A percentile compares a stretch with the other conserved stretches of the same genome.
phyloP scores from a whole-genome alignment of 208 protist genomes.

The Leishmania aethiopica region DNA sequence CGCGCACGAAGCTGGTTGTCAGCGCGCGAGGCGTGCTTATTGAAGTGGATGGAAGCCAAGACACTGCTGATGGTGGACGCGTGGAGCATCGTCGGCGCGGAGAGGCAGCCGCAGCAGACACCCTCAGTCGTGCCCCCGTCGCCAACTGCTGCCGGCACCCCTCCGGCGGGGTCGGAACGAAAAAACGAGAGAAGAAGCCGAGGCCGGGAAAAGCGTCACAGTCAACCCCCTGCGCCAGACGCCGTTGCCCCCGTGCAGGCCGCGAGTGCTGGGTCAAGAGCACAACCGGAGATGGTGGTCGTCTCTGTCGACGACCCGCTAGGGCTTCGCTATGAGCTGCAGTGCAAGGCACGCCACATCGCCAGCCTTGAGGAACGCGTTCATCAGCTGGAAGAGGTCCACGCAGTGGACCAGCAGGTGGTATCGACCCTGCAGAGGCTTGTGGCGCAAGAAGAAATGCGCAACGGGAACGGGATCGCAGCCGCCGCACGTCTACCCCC shows the following conservation, averaged over 20 bases:
- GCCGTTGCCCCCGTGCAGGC: neutral
- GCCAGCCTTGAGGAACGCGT: conserved; percentile 40
- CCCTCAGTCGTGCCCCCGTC: neutral
- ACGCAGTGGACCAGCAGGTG: conserved; percentile 30
- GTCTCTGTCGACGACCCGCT: conserved; percentile 37
- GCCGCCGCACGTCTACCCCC: conserved; percentile 1
- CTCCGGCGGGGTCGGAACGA: neutral
- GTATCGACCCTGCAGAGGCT: conserved; percentile 35
- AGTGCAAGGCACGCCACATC: conserved; percentile 37
- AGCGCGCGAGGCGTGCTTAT: conserved; percentile 3
- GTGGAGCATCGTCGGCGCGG: neutral
- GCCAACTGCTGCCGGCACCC: neutral
- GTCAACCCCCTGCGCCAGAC: neutral
- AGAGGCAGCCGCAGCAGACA: neutral
- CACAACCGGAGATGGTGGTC: conserved; percentile 18
- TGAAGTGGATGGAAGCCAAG: conserved; percentile 18
- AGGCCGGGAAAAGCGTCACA: neutral
- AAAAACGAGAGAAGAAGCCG: neutral
- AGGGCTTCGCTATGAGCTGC: conserved; percentile 39
- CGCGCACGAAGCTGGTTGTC: conserved; percentile 14
- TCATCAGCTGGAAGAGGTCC: conserved; percentile 35
- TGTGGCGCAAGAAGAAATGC: conserved; percentile 42
- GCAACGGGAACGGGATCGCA: neutral
- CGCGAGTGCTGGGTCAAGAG: neutral
- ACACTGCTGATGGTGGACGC: neutral